Evolutionary conservation across 441 rosid genomes (phyloP).

Genomic region (Arabidopsis lyrata): DNA sequence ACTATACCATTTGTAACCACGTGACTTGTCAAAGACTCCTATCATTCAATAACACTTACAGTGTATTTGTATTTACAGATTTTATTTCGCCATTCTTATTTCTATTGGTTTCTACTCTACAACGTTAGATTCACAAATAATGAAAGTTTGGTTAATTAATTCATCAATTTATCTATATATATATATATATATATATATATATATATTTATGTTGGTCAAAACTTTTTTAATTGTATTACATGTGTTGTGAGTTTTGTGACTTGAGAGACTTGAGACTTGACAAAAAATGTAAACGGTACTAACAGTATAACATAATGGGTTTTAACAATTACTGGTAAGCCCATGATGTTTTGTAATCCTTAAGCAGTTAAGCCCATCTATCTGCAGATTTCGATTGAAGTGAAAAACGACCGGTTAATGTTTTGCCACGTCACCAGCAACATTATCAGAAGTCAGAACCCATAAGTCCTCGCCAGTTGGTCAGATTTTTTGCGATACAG

Average conservation of each 20-base stretch:
- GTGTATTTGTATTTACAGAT: neutral
- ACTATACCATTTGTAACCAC: conserved; percentile 26
- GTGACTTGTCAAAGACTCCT: conserved; percentile 13
- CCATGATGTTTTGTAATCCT: neutral
- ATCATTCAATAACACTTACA: neutral
- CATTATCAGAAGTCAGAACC: conserved; percentile 12
- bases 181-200: too few relatives aligned
- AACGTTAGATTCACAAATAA: conserved; percentile 1
- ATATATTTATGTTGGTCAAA: neutral
- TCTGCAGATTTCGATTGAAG: neutral
- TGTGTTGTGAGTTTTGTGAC: neutral
- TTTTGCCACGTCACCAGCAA: conserved; percentile 46
- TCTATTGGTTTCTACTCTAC: neutral
- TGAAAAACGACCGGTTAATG: conserved; percentile 36
- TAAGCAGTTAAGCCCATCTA: conserved; percentile 27
- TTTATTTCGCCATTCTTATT: neutral
- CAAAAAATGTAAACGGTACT: too few relatives aligned
- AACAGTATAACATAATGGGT: neutral
- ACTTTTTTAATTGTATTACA: neutral
- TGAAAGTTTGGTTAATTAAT: neutral
- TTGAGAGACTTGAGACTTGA: neutral
- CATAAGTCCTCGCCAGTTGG: neutral
- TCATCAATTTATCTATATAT: neutral
- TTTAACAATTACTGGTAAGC: neutral
- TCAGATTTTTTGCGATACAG: neutral